Percentiles rank a stretch among this genome's conserved stretches.
phyloP scores from a whole-genome alignment of 305 asterid species.

The Ajuga reptans region DNA sequence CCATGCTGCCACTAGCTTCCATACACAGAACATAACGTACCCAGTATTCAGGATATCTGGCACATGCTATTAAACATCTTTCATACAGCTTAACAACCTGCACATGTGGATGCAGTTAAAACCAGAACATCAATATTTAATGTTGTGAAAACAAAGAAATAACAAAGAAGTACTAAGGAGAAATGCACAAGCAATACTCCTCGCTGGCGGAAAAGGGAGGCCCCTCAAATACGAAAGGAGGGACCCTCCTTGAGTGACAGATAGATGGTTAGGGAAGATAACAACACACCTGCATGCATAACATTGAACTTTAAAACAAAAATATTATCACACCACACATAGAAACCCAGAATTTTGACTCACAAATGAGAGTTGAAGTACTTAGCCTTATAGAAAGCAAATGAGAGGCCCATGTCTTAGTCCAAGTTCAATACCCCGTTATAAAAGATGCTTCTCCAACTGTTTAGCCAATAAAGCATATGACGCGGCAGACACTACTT shows the following conservation, averaged over 20 bases:
- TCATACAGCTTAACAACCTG: slow-evolving; percentile 94
- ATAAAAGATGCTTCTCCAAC: slow-evolving; percentile 90
- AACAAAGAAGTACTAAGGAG: slow-evolving; percentile 30
- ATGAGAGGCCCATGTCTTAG: slow-evolving; percentile 91
- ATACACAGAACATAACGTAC: slow-evolving; percentile 72
- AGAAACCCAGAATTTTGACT: slow-evolving; percentile 86
- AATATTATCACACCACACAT: slow-evolving; percentile 46
- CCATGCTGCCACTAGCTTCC: slow-evolving; percentile 83
- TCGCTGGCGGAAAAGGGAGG: slow-evolving; percentile 74
- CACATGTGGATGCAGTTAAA: slow-evolving; percentile 24
- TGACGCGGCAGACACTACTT: slow-evolving; percentile 83
- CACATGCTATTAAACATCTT: slow-evolving; percentile 91
- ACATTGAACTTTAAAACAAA: slow-evolving; percentile 66
- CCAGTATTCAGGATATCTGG: slow-evolving; percentile 95
- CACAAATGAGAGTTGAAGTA: slow-evolving; percentile 91
- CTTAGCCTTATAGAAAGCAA: slow-evolving; percentile 96
- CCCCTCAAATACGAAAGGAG: slow-evolving; percentile 74
- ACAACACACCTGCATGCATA: slow-evolving; percentile 98
- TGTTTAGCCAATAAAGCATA: slow-evolving; percentile 88
- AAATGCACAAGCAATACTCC: slow-evolving; percentile 65
- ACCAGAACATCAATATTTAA: slow-evolving; percentile 23
- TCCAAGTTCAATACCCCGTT: slow-evolving; percentile 95
- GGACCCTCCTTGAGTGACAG: slow-evolving; percentile 85
- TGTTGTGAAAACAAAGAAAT: slow-evolving; percentile 16
- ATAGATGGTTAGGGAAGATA: slow-evolving; percentile 86